Base-by-base conservation (phyloP, 1,139 yeast species). In the Wickerhamiella infanticola region DNA sequence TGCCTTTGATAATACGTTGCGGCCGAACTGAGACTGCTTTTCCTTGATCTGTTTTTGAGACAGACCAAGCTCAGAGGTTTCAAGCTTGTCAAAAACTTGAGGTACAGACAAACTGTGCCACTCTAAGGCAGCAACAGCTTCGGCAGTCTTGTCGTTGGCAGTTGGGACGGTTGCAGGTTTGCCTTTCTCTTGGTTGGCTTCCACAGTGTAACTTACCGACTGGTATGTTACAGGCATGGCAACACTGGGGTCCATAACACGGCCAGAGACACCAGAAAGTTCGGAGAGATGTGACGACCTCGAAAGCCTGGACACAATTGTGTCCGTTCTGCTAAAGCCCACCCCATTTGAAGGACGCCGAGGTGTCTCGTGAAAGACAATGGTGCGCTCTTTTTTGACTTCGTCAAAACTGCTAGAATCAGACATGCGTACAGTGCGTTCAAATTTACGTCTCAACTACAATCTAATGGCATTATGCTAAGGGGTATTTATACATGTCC, bases 1-100 rank as follows among this genome's bases (percentile, higher is more conserved):
- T 8, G 71, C 71, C 46, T 66, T 65, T n/a, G 67, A 56, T 45
- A 68, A 70, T 42, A 60, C 52, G 49, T 72, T 72, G 3, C 49
- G 48, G 25, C 75, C 76, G 51, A 57, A 64, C 18, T 50, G 47
- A 46, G 56, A 54, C 9, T 56, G 46, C 13, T 50, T 46, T 8
- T 53, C 45, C 4, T 51, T 47, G 5, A 62, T 69, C 46, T 29
- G 9, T 29, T 29, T 11, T 7, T 29, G 7, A 11, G 33, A 7
- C 2, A 29, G 11, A 29, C 33, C 33, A 29, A 7, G 7, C 11
- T 29, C 33, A 7, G 33, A 29, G 11, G 2, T 29, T 11, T 29
- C 33, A 29, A 29, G 33, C 2, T 11, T 7, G 33, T 29, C 33
- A 11, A 29, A 11, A 29, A 29, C 33, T 11, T 29, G 33, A 11